Evolutionary conservation across 345 rosid species (phyloP).

Genomic region (Citropsis articulata): DNA sequence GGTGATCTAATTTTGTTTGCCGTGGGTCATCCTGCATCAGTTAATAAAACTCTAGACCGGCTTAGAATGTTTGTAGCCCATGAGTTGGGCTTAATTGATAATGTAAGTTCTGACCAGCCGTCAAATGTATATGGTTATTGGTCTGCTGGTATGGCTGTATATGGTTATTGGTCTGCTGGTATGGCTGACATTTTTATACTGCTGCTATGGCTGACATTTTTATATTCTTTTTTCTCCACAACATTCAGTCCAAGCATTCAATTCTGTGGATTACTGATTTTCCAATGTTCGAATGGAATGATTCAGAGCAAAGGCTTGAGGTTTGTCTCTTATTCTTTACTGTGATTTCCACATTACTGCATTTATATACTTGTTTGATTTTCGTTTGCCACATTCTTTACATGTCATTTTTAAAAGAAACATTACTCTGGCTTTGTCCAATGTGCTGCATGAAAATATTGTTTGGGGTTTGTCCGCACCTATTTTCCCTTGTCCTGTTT

Average conservation of each 20-base stretch:
- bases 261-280: constrained; percentile 97
- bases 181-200: constrained; percentile 2
- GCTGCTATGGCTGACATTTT: background rate
- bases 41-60: constrained; percentile 74
- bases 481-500: background rate
- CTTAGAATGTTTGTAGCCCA: constrained; percentile 69
- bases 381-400: background rate
- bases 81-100: constrained; percentile 71
- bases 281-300: constrained; percentile 98
- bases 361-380: background rate
- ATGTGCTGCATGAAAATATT: background rate
- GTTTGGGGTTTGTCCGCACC: background rate
- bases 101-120: constrained; percentile 43
- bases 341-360: background rate
- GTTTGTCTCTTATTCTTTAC: constrained; percentile 36
- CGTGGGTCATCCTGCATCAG: constrained; percentile 69
- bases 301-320: constrained; percentile 84
- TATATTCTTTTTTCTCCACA: constrained; percentile 5
- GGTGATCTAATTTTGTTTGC: constrained; percentile 94
- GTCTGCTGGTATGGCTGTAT: background rate
- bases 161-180: too few relatives aligned
- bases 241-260: constrained; percentile 70
- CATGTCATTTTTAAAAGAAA: background rate
- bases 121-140: constrained; percentile 10
- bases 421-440: background rate